These are phyloP conservation scores for Samsoniella hepiali DNA, from an alignment of 2,329 filamentous ascomycete species.

Conservation along the genomic window DNA sequence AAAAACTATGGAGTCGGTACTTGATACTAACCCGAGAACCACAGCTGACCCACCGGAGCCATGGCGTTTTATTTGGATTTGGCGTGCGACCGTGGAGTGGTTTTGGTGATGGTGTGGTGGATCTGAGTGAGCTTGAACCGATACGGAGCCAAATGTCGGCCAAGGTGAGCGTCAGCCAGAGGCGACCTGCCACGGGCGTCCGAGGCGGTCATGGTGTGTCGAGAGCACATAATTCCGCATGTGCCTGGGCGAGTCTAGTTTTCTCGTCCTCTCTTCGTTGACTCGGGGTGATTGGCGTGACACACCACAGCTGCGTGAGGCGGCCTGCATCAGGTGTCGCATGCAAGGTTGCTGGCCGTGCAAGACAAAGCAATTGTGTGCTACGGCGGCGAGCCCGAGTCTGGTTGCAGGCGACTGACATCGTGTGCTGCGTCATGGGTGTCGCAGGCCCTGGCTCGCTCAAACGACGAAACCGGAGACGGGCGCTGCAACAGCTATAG, in stretches of 20 bases:
- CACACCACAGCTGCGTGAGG: neutral
- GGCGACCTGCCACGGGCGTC: neutral
- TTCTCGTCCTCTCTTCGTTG: neutral
- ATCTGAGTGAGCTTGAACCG: conserved; percentile 15
- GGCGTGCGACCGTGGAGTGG: conserved; percentile 1
- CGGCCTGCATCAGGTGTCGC: neutral
- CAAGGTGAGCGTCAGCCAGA: conserved; percentile 7
- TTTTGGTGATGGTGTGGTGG: conserved; percentile 16
- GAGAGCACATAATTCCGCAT: neutral
- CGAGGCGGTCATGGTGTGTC: neutral
- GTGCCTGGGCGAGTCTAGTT: neutral
- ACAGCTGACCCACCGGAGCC: conserved; percentile 13
- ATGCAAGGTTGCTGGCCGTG: conserved; percentile 8
- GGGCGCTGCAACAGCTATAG: neutral
- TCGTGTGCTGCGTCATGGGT: conserved; percentile 8
- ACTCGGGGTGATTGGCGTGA: neutral
- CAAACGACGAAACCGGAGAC: conserved; percentile 3
- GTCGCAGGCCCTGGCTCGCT: neutral
- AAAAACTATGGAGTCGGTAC: conserved; percentile 14
- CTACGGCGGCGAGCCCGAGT: conserved; percentile 1
- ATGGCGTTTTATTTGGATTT: conserved; percentile 17
- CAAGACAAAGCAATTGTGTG: neutral
- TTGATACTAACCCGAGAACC: conserved; percentile 12
- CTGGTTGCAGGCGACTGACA: neutral
- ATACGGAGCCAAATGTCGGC: conserved; percentile 9